Conservation (phyloP, 2,329 filamentous ascomycete species). For the Didymella keratinophila region DNA sequence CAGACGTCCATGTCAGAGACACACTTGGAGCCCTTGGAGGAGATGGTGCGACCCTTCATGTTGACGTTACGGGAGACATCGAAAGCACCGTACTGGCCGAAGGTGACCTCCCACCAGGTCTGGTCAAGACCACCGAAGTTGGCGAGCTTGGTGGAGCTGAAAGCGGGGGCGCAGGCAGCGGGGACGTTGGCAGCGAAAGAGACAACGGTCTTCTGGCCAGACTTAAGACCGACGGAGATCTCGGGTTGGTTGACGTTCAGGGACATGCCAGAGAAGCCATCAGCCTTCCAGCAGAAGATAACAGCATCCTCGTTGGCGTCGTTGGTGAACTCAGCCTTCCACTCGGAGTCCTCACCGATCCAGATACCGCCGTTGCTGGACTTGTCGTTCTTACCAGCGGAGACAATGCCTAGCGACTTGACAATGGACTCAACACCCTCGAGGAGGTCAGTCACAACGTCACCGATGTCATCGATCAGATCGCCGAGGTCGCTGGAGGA, state of each 20-base stretch:
- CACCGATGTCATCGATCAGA: slow-evolving; percentile 15
- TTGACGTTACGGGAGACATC: slow-evolving; percentile 57
- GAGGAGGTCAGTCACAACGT: slow-evolving; percentile 28
- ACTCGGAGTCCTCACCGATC: slow-evolving; percentile 46
- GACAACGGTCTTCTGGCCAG: slow-evolving; percentile 48
- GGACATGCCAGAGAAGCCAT: slow-evolving; percentile 47
- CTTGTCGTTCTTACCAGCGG: slow-evolving; percentile 41
- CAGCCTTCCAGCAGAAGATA: slow-evolving; percentile 49
- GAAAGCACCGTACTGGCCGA: slow-evolving; percentile 50
- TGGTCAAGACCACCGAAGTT: slow-evolving; percentile 52
- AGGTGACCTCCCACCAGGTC: slow-evolving; percentile 57
- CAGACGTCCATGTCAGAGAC: slow-evolving; percentile 53
- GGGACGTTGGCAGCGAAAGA: slow-evolving; percentile 50
- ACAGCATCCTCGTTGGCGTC: slow-evolving; percentile 39
- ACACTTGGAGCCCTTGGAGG: slow-evolving; percentile 52
- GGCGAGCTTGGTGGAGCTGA: slow-evolving; percentile 44
- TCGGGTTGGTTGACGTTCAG: slow-evolving; percentile 47
- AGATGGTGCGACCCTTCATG: slow-evolving; percentile 54
- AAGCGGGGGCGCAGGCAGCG: slow-evolving; percentile 53
- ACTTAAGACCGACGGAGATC: slow-evolving; percentile 52
- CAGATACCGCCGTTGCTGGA: slow-evolving; percentile 44
- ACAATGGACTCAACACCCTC: slow-evolving; percentile 33
- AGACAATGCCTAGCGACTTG: slow-evolving; percentile 31
- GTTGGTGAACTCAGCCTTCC: slow-evolving; percentile 50
- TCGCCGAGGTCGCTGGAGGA: slow-evolving; percentile 15